These are phyloP conservation scores for Talaromyces borbonicus DNA, from an alignment of 495 filamentous ascomycete genomes.

Conservation along the genomic window DNA sequence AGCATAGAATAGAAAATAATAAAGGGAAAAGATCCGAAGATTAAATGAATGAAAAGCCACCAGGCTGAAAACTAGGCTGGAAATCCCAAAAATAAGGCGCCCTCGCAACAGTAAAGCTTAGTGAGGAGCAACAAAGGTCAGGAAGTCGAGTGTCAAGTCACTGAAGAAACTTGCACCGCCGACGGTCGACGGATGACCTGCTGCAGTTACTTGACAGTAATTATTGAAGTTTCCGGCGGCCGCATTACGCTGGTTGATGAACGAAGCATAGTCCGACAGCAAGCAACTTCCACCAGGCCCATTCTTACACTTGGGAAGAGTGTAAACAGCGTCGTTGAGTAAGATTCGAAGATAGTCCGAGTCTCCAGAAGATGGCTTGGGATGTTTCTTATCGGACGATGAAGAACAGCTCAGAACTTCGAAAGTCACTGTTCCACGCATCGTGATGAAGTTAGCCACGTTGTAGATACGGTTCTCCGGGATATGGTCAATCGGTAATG, in stretches of 20 bases:
- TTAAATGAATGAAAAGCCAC: too few relatives aligned
- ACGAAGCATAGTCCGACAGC: slow-evolving; percentile 31
- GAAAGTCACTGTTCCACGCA: slow-evolving; percentile 46
- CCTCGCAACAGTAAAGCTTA: too few relatives aligned
- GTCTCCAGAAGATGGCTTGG: background rate
- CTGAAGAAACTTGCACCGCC: slow-evolving; percentile 37
- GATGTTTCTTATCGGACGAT: background rate
- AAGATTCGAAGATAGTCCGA: slow-evolving; percentile 34
- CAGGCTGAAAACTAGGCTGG: too few relatives aligned
- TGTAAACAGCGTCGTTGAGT: slow-evolving; percentile 47
- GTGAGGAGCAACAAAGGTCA: slow-evolving; percentile 22
- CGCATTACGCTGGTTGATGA: slow-evolving; percentile 31
- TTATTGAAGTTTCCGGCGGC: slow-evolving; percentile 32
- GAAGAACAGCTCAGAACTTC: slow-evolving; percentile 36
- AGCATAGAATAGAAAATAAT: too few relatives aligned
- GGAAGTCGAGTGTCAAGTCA: slow-evolving; percentile 27
- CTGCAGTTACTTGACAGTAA: slow-evolving; percentile 32
- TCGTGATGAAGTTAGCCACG: slow-evolving; percentile 39
- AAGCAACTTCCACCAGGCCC: slow-evolving; percentile 39
- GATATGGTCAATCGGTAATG: slow-evolving; percentile 29
- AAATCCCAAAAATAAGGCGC: too few relatives aligned
- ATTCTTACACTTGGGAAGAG: slow-evolving; percentile 30
- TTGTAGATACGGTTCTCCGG: slow-evolving; percentile 27
- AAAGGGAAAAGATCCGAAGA: too few relatives aligned
- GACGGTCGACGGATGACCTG: slow-evolving; percentile 24